phyloP scores from a whole-genome alignment of 2,329 filamentous ascomycete genomes.

The Pseudogymnoascus sp. region DNA sequence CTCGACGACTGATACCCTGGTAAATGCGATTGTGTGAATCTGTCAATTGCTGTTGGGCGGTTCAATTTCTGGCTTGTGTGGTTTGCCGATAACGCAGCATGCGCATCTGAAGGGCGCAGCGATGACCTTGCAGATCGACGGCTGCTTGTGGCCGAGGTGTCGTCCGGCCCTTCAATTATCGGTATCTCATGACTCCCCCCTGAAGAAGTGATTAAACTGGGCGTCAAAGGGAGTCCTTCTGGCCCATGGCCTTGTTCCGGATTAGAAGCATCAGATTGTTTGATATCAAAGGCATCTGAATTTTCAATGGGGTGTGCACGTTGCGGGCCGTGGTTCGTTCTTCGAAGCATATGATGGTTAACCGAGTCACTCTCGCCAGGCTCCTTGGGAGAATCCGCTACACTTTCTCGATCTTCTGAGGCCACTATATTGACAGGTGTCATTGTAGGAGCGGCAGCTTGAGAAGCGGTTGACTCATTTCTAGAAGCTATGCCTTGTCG shows the following conservation, averaged over 20 bases:
- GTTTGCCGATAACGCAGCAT: constrained; percentile 25
- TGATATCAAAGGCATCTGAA: background rate
- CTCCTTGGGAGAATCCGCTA: background rate
- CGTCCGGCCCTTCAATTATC: background rate
- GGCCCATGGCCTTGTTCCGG: constrained; percentile 16
- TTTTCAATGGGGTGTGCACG: background rate
- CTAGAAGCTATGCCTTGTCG: constrained; percentile 26
- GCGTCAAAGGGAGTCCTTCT: background rate
- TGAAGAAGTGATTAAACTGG: constrained; percentile 14
- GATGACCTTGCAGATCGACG: constrained; percentile 24
- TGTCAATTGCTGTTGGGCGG: constrained; percentile 28
- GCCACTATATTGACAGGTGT: constrained; percentile 43
- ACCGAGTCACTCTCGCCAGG: background rate
- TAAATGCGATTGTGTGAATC: constrained; percentile 37
- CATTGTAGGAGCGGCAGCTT: constrained; percentile 33
- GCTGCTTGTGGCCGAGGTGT: background rate
- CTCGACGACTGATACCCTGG: constrained; percentile 41
- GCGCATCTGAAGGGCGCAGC: constrained; percentile 25
- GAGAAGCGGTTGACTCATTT: constrained; percentile 26
- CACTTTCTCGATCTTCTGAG: constrained; percentile 39
- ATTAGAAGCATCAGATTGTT: background rate
- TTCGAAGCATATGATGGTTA: background rate
- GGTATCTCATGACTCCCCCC: constrained; percentile 5
- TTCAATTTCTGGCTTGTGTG: constrained; percentile 24
- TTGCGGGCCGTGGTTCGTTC: background rate